Base-by-base conservation (phyloP, 2,329 filamentous ascomycete genomes). In the Colletotrichum trifolii region DNA sequence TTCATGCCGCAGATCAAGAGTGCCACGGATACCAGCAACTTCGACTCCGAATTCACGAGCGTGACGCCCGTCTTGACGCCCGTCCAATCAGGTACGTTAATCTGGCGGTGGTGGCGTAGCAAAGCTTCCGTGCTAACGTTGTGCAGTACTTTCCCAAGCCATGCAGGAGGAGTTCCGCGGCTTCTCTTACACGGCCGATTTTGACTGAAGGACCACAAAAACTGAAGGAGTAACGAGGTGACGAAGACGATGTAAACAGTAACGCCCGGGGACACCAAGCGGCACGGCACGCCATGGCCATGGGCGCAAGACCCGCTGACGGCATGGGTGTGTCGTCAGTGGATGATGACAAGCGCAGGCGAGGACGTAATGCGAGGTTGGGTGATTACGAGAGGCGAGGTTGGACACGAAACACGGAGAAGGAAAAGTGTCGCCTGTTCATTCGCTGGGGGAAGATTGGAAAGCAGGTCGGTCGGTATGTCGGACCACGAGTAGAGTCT, bases 81-180 rank as follows among this genome's bases (percentile, higher is more conserved):
- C 55, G 96, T 99, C 60, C 94, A 98, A 81, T 97, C 93, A 79
- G 94, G 94, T 96, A 91, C 83, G 91, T 84, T 64, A 4, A 25
- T 25, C 25, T 25, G 56, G 38, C 40, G 8, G 8, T 3, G 12
- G 8, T 40, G 50, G 48, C 50, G 49, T 7, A 33, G 25, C 15
- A 8, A 33, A 38, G 3, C 33, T 34, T 47, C 8, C 17, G 15
- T 13, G 33, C 61, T 70, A 60, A 65, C 66, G 11, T 10, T 7
- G 34, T 3, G 54, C 52, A 97, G 96, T 99, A 48, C 86, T 99
- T 69, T 97, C 95, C 35, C 96, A 98, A 83, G 93, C 94, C 47
- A 98, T 98, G 94, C 96, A 99, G 82, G 96, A 99, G 82, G 94
- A 99, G 78, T 99, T 99, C 91, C 89, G 96, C 65, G 96, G 96